These are phyloP conservation scores for Solanum boliviense DNA, from an alignment of 257 asterid species.

Conservation along the genomic window DNA sequence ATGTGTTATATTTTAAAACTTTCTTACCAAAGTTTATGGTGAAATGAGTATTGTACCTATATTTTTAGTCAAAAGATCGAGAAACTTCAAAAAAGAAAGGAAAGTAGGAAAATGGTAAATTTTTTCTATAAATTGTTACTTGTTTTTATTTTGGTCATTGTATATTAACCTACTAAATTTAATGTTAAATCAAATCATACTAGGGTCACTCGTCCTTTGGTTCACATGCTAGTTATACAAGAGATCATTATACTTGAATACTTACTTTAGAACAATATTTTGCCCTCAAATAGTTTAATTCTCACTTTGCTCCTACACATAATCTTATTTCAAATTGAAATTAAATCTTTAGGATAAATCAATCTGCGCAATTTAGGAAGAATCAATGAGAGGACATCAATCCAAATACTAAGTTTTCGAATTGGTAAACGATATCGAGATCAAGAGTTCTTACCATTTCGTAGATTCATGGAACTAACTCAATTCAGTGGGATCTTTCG, in stretches of 20 bases:
- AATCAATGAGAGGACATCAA: neutral
- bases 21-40: neutral
- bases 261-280: neutral
- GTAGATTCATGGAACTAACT: neutral
- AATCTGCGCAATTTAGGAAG: neutral
- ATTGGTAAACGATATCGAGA: neutral
- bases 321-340: neutral
- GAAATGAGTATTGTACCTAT: fast-evolving
- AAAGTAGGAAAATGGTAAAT: neutral
- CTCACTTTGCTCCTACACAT: neutral
- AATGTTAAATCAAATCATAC: neutral
- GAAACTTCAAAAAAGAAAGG: neutral
- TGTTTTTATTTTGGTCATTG: neutral
- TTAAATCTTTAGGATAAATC: neutral
- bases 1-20: too few relatives aligned
- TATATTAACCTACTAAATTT: neutral
- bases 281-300: neutral
- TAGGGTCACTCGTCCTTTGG: neutral
- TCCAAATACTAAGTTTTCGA: neutral
- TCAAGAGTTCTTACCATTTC: neutral
- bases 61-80: too few relatives aligned
- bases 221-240: neutral
- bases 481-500: neutral
- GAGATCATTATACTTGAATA: neutral
- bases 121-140: neutral